These are phyloP conservation scores for Penicillium sp. DNA, from an alignment of 2,329 filamentous ascomycete genomes.

Conservation along the genomic window DNA sequence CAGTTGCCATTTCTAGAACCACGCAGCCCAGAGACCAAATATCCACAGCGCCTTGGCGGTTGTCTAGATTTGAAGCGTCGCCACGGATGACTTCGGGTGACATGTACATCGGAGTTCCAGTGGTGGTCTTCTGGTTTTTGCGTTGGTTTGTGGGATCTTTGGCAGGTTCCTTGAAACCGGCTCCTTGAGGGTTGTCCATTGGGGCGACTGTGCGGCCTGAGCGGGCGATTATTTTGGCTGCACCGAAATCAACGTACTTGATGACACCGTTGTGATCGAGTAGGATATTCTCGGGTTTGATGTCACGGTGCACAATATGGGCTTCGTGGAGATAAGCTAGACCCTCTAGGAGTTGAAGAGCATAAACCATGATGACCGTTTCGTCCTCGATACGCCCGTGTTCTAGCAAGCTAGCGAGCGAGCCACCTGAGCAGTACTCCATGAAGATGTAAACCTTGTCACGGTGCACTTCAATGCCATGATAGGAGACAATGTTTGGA, in stretches of 20 bases:
- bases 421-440: slow-evolving; percentile 97
- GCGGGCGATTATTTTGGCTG: slow-evolving; percentile 92
- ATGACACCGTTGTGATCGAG: slow-evolving; percentile 97
- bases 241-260: slow-evolving; percentile 98
- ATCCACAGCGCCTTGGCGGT: slow-evolving; percentile 83
- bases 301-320: slow-evolving; percentile 91
- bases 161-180: slow-evolving; percentile 42
- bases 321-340: slow-evolving; percentile 90
- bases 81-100: slow-evolving; percentile 98
- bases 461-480: slow-evolving; percentile 94
- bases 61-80: slow-evolving; percentile 68
- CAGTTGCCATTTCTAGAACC: slow-evolving; percentile 95
- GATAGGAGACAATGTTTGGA: slow-evolving; percentile 96
- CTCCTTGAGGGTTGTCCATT: slow-evolving; percentile 54
- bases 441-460: slow-evolving; percentile 99
- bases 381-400: slow-evolving; percentile 98
- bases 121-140: slow-evolving; percentile 82
- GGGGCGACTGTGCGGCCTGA: slow-evolving; percentile 83
- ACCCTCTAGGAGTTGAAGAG: slow-evolving; percentile 88
- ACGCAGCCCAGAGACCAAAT: slow-evolving; percentile 97
- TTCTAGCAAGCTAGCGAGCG: slow-evolving; percentile 82
- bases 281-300: slow-evolving; percentile 96
- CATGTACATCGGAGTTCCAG: slow-evolving; percentile 99
- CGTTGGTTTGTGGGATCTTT: slow-evolving; percentile 37
- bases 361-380: slow-evolving; percentile 95